phyloP scores from a whole-genome alignment of 495 filamentous ascomycete species.

The Parathielavia hyrcaniae region DNA sequence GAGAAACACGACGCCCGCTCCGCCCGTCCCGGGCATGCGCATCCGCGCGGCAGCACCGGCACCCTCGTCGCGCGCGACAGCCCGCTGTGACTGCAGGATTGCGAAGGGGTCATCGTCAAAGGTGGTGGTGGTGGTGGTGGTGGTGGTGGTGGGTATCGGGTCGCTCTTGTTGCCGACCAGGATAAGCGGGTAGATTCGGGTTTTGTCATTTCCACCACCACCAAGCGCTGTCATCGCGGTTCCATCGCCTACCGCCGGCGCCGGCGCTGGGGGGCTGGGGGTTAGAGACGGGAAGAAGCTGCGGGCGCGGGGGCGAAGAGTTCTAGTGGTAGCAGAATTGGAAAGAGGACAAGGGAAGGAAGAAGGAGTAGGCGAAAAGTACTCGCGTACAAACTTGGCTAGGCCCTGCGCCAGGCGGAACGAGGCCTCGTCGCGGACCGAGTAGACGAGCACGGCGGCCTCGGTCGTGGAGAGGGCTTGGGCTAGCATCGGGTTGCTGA shows the following conservation, averaged over 20 bases:
- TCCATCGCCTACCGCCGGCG: too few relatives aligned
- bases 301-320: too few relatives aligned
- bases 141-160: not conserved
- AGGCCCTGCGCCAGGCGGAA: conserved; percentile 29
- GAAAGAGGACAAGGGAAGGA: not conserved
- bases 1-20: conserved; percentile 23
- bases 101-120: conserved; percentile 18
- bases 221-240: not conserved
- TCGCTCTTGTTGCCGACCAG: conserved; percentile 36
- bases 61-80: conserved; percentile 29
- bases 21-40: not conserved
- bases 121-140: not conserved
- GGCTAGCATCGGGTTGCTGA: conserved; percentile 29
- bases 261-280: too few relatives aligned
- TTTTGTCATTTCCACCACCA: not conserved
- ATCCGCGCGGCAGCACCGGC: conserved; percentile 21
- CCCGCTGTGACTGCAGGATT: conserved; percentile 18
- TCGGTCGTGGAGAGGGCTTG: conserved; percentile 39
- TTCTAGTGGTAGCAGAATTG: not conserved
- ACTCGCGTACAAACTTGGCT: conserved; percentile 29
- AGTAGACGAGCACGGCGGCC: conserved; percentile 38
- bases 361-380: conserved; percentile 12
- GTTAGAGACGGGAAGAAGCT: too few relatives aligned
- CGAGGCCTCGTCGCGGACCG: conserved; percentile 32
- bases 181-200: conserved; percentile 31